These are phyloP conservation scores for Lasiosphaeris hirsuta DNA, from an alignment of 495 filamentous ascomycete genomes.

Conservation along the genomic window DNA sequence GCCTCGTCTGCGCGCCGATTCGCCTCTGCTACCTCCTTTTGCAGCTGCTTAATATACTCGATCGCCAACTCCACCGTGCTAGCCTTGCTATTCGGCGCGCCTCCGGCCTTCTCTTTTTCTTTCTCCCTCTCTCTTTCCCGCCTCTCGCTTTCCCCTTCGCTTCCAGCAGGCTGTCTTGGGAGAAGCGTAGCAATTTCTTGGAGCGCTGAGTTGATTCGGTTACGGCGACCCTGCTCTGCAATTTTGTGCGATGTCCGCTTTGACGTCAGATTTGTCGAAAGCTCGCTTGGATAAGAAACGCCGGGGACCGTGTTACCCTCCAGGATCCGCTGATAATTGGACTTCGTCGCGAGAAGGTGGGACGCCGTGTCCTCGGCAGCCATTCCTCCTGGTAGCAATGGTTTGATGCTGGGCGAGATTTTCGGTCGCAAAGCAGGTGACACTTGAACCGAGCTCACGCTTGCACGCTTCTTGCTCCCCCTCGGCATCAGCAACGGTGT, in stretches of 20 bases:
- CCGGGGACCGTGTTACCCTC: slow-evolving; percentile 89
- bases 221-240: slow-evolving; percentile 90
- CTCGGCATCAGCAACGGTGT: slow-evolving; percentile 45
- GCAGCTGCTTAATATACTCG: slow-evolving; percentile 84
- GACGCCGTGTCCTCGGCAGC: slow-evolving; percentile 67
- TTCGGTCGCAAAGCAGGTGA: slow-evolving; percentile 82
- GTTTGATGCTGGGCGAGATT: slow-evolving; percentile 93
- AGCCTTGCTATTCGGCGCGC: slow-evolving; percentile 77
- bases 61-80: slow-evolving; percentile 95
- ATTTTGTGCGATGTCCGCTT: slow-evolving; percentile 98
- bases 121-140: slow-evolving; percentile 32
- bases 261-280: slow-evolving; percentile 89
- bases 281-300: slow-evolving; percentile 82
- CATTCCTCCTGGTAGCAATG: slow-evolving; percentile 68
- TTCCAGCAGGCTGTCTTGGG: slow-evolving; percentile 44
- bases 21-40: slow-evolving; percentile 67
- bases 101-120: slow-evolving; percentile 34
- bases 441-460: slow-evolving; percentile 70
- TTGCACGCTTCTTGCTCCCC: slow-evolving; percentile 67
- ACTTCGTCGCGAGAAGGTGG: slow-evolving; percentile 84
- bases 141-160: slow-evolving; percentile 42
- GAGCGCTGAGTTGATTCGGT: slow-evolving; percentile 90
- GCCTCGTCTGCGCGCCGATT: slow-evolving; percentile 61
- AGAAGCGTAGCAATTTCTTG: slow-evolving; percentile 86
- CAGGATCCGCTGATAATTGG: slow-evolving; percentile 96